Percentiles rank a stretch among this genome's conserved stretches.
These are phyloP conservation scores for Torulaspora pretoriensis DNA, from an alignment of 1,139 yeast genomes.

Conservation along the genomic window DNA sequence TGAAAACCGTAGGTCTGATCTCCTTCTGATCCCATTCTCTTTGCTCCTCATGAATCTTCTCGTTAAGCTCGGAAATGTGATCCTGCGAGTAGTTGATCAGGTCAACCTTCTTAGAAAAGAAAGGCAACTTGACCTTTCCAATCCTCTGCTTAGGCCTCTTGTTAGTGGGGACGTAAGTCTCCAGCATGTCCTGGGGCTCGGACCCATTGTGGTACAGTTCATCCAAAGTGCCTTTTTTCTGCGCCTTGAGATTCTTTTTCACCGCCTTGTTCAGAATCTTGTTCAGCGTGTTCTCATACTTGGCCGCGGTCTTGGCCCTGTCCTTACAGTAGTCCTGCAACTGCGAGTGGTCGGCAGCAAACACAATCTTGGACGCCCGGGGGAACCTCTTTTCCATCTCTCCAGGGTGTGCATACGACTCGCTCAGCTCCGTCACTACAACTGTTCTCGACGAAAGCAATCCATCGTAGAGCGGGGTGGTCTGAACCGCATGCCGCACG, in stretches of 20 bases:
- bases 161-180: slow-evolving; percentile 49
- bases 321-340: slow-evolving; percentile 52
- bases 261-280: slow-evolving; percentile 53
- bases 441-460: slow-evolving; percentile 63
- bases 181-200: slow-evolving; percentile 50
- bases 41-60: slow-evolving; percentile 52
- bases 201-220: slow-evolving; percentile 32
- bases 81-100: slow-evolving; percentile 56
- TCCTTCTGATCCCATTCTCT: slow-evolving; percentile 39
- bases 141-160: slow-evolving; percentile 67
- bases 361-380: slow-evolving; percentile 57
- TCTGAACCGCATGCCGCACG: slow-evolving; percentile 61
- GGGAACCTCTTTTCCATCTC: slow-evolving; percentile 56
- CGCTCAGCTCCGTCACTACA: slow-evolving; percentile 59
- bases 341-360: slow-evolving; percentile 55
- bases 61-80: slow-evolving; percentile 51
- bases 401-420: slow-evolving; percentile 46
- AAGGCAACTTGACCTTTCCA: slow-evolving; percentile 41
- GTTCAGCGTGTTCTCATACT: slow-evolving; percentile 59
- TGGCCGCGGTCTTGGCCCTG: slow-evolving; percentile 50
- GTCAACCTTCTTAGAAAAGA: slow-evolving; percentile 51
- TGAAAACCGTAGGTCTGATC: slow-evolving; percentile 53
- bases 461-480: slow-evolving; percentile 69
- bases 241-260: slow-evolving; percentile 50
- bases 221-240: slow-evolving; percentile 45